Evolutionary conservation across 1,284 basidiomycete species (phyloP).

Genomic region (Fereydounia khargensis): DNA sequence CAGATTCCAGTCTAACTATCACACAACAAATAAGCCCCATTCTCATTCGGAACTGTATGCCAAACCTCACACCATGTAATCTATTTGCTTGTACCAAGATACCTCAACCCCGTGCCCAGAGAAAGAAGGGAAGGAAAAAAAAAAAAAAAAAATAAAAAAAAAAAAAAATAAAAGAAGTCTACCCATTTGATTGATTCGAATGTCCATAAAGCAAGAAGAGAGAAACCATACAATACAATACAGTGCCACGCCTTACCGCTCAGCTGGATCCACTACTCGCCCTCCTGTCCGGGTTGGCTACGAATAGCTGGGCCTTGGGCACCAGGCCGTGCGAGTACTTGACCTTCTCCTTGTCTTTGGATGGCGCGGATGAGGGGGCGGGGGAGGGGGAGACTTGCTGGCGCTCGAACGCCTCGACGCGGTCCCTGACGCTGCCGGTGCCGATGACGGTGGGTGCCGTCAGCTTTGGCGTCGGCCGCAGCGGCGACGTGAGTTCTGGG

Average conservation of each 20-base stretch:
- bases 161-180: not conserved
- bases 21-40: no score
- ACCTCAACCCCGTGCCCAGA: no score
- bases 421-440: conserved; percentile 25
- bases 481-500: conserved; percentile 30
- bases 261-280: not conserved
- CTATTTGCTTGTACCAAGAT: no score
- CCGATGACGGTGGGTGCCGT: not conserved
- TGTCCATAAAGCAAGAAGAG: not conserved
- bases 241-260: not conserved
- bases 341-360: conserved; percentile 3
- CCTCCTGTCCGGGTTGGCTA: conserved; percentile 42
- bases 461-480: conserved; percentile 15
- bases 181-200: not conserved
- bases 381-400: conserved; percentile 2
- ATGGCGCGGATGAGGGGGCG: conserved; percentile 7
- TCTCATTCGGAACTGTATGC: no score
- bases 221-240: not conserved
- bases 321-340: conserved; percentile 21
- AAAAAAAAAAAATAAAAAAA: not conserved
- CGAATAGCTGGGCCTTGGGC: conserved; percentile 40
- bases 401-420: conserved; percentile 36
- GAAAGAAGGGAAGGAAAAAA: not conserved
- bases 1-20: no score
- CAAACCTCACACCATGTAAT: no score